Base-by-base conservation (phyloP, 768 basidiomycete genomes). In the Russula ochroleuca region DNA sequence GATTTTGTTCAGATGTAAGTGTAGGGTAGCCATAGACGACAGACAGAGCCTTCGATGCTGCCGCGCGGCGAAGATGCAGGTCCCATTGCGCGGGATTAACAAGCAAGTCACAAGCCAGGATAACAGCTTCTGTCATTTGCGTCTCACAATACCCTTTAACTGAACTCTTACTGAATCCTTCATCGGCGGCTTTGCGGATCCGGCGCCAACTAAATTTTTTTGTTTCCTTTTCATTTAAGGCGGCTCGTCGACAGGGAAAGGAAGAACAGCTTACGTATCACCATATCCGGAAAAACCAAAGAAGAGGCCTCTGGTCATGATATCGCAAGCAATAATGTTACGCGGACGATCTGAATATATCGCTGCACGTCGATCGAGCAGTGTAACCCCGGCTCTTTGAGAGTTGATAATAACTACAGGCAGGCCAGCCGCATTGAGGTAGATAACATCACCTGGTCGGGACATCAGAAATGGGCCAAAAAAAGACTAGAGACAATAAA, bases 331-430 rank as follows among this genome's bases (percentile, higher is more conserved):
- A 21, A 40, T 21, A 38, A 54, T 43, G 41, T 19, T 40, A 8
- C 7, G 37, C 17, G 53, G 53, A 0, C 53, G 37, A 40, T 40
- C 37, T 13, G 53, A 54, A 40, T 54, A 54, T 23, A 54, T 54
- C 21, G 13, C n/a, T 17, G 54, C 13, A 14, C 54, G 54, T 41
- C 54, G 54, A 55, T 55, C 53, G 4, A 54, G 37, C 23, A 54
- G 53, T 14, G 23, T 37, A 17, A 25, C 38, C 7, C 23, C 54
- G 9, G 19, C 54, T 41, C 17, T 55, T 7, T 25, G 38, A 55
- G 54, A 40, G 38, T 55, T 55, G 15, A 55, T 14, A 40, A 55
- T 5, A 17, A 40, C 37, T 0, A 54, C 9, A 5, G 37, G 53
- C 14, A 23, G 37, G 13, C 53, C 53, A 17, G 37, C 37, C 10